These are phyloP conservation scores for Penicillium sp. DNA, from an alignment of 2,329 filamentous ascomycete genomes.

Conservation along the genomic window DNA sequence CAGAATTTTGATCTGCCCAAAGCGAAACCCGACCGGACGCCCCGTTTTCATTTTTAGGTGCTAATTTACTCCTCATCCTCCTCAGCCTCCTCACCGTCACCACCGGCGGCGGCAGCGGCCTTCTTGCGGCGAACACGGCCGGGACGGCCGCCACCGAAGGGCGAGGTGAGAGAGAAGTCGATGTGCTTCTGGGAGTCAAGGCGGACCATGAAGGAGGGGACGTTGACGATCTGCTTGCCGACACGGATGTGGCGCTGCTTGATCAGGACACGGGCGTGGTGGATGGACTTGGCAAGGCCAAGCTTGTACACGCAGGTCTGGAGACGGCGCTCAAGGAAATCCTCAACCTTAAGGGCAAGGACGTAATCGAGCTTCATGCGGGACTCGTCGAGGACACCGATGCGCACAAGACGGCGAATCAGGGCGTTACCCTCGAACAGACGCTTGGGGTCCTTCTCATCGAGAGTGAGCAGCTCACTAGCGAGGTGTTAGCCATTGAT, in stretches of 20 bases:
- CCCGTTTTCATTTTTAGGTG: constrained; percentile 26
- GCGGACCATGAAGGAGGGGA: constrained; percentile 98
- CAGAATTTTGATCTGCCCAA: constrained; percentile 31
- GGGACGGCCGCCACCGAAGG: constrained; percentile 94
- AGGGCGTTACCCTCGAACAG: constrained; percentile 99
- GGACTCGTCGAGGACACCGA: constrained; percentile 99
- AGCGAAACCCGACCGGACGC: constrained; percentile 42
- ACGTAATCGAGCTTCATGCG: constrained; percentile 99
- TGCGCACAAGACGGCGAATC: constrained; percentile 99
- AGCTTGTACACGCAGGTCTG: constrained; percentile 99
- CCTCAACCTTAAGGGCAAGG: constrained; percentile 96
- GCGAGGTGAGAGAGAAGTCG: constrained; percentile 96
- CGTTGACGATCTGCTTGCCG: constrained; percentile 99
- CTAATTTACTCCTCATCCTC: constrained; percentile 70
- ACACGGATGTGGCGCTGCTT: constrained; percentile 99
- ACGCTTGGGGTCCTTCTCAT: constrained; percentile 99
- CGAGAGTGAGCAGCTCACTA: constrained; percentile 98
- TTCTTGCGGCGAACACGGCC: constrained; percentile 99
- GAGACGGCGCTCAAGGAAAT: constrained; percentile 99
- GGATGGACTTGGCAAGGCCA: constrained; percentile 99
- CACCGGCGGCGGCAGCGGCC: constrained; percentile 89
- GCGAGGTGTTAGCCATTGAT: constrained; percentile 5
- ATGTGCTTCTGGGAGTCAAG: constrained; percentile 99
- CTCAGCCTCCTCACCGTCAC: constrained; percentile 61
- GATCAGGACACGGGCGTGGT: constrained; percentile 99